These are phyloP conservation scores for Haematococcus sp. DNA, from an alignment of 139 green algal genomes.

Conservation along the genomic window DNA sequence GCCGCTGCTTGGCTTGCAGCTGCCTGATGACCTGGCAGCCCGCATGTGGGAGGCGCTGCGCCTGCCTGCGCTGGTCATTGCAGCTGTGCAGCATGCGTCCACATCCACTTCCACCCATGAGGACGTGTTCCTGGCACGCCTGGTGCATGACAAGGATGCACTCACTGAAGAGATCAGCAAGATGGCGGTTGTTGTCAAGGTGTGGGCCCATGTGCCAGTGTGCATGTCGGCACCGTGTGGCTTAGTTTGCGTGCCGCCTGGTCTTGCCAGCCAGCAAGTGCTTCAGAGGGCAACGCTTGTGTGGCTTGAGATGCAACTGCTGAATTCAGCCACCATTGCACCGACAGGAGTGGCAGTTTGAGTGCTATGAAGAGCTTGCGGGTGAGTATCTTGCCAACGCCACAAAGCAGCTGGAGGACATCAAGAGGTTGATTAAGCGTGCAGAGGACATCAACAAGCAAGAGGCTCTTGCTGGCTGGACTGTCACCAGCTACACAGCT, in stretches of 20 bases:
- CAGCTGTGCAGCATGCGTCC: too few relatives aligned
- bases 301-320: too few relatives aligned
- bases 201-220: too few relatives aligned
- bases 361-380: conserved; percentile 1
- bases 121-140: conserved; percentile 17
- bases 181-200: too few relatives aligned
- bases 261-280: too few relatives aligned
- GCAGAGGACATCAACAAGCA: conserved; percentile 9
- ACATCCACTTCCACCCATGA: not conserved
- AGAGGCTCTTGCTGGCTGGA: conserved; percentile 29
- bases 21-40: conserved; percentile 16
- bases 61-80: conserved; percentile 16
- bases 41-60: conserved; percentile 20
- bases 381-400: conserved; percentile 9
- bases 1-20: conserved; percentile 1
- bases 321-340: too few relatives aligned
- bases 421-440: conserved; percentile 17
- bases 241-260: too few relatives aligned
- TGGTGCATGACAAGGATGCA: not conserved
- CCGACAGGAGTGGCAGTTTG: not conserved
- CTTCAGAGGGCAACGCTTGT: too few relatives aligned
- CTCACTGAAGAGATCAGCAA: conserved; percentile 5
- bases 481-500: conserved; percentile 21
- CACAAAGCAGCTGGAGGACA: conserved; percentile 14
- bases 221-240: too few relatives aligned